phyloP scores from a whole-genome alignment of 75 land plant genomes.

The Sequoiadendron giganteum region DNA sequence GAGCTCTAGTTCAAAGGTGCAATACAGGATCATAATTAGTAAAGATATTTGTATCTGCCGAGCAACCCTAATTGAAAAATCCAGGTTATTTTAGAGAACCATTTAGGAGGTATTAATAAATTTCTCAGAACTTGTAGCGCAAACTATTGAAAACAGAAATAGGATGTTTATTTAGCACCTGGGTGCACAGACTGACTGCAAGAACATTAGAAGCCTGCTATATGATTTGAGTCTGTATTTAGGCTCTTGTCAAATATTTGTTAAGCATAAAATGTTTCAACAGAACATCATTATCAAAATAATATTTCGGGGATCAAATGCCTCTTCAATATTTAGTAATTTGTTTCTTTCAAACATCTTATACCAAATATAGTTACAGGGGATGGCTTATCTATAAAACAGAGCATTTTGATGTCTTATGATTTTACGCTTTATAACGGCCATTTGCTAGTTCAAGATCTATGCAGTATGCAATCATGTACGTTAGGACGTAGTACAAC shows the following conservation, averaged over 20 bases:
- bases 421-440: too few relatives aligned
- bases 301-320: too few relatives aligned
- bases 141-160: background rate
- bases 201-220: background rate
- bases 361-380: too few relatives aligned
- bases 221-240: background rate
- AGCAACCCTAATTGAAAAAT: background rate
- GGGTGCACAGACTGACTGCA: background rate
- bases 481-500: too few relatives aligned
- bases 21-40: background rate
- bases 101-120: conserved; percentile 21
- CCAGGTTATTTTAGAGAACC: background rate
- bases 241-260: background rate
- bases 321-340: background rate
- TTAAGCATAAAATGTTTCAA: background rate
- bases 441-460: too few relatives aligned
- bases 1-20: background rate
- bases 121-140: background rate
- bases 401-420: too few relatives aligned
- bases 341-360: too few relatives aligned
- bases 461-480: too few relatives aligned
- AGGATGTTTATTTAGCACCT: background rate
- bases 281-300: background rate
- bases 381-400: too few relatives aligned
- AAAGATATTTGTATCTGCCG: background rate